Percentiles rank a stretch among this genome's conserved stretches.
These are phyloP conservation scores for Oropetium thomaeum DNA, from an alignment of 176 grass and related monocot species.

Conservation along the genomic window DNA sequence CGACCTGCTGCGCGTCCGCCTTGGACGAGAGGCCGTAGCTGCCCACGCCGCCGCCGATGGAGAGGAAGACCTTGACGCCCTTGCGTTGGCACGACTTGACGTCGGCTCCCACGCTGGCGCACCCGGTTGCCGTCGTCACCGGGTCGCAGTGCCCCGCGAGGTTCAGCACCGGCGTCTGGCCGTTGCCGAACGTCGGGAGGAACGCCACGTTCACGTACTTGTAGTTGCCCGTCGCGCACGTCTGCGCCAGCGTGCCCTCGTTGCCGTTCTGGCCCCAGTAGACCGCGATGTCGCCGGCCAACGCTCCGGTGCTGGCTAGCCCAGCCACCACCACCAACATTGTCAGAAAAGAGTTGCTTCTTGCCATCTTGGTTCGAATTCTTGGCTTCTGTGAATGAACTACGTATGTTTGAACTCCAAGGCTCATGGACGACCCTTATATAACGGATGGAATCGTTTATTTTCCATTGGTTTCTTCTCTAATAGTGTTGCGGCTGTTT, in stretches of 20 bases:
- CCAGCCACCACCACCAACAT: no score
- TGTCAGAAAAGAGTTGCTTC: no score
- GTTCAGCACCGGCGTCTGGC: constrained; percentile 47
- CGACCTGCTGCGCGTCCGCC: constrained; percentile 35
- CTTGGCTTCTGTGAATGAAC: no score
- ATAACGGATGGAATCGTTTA: neutral
- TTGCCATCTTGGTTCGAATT: no score
- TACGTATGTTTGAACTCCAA: no score
- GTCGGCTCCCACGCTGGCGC: constrained; percentile 42
- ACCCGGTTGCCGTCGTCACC: no score
- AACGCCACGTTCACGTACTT: constrained; percentile 52
- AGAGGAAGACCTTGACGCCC: constrained; percentile 59
- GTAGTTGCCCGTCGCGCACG: constrained; percentile 44
- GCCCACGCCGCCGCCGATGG: constrained; percentile 48
- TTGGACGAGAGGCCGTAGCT: constrained; percentile 38
- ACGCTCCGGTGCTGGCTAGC: no score
- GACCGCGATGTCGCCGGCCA: constrained; percentile 43
- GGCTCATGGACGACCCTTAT: no score
- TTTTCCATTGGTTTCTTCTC: neutral
- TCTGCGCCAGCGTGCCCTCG: constrained; percentile 49
- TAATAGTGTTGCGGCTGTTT: neutral
- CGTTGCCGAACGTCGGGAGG: constrained; percentile 51
- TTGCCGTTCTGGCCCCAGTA: constrained; percentile 72
- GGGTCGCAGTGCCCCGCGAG: constrained; percentile 52
- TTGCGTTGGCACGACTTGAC: constrained; percentile 52